Evolutionary conservation across 306 rosid genomes (phyloP).

Genomic region (Mimosa pudica): DNA sequence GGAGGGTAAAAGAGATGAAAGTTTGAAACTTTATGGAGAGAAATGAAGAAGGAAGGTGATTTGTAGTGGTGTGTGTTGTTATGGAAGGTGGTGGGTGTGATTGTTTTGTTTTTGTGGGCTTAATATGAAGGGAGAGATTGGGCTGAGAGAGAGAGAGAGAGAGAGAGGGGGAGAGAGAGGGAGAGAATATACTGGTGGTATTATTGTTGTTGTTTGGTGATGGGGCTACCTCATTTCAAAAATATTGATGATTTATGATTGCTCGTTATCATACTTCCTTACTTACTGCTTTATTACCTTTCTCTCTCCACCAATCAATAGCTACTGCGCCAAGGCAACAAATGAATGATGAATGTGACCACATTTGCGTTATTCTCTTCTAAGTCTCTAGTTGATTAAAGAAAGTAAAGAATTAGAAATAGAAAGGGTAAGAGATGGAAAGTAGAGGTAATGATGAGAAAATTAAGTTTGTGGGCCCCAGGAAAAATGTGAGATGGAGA

Average conservation of each 20-base stretch:
- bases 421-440: too few relatives aligned
- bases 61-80: slow-evolving; percentile 17
- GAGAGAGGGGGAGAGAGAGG: slow-evolving; percentile 14
- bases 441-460: too few relatives aligned
- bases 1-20: not conserved
- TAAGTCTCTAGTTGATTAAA: too few relatives aligned
- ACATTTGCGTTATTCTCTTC: too few relatives aligned
- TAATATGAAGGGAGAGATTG: not conserved
- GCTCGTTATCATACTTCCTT: not conserved
- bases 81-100: slow-evolving; percentile 24
- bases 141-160: slow-evolving; percentile 12
- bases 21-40: not conserved
- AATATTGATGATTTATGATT: not conserved
- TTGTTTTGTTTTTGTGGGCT: slow-evolving; percentile 20
- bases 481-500: too few relatives aligned
- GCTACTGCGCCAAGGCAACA: not conserved
- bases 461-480: too few relatives aligned
- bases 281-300: too few relatives aligned
- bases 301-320: too few relatives aligned
- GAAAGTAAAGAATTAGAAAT: too few relatives aligned
- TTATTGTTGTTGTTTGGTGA: not conserved
- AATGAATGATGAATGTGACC: too few relatives aligned
- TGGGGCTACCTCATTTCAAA: not conserved
- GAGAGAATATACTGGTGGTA: slow-evolving; percentile 40
- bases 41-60: slow-evolving; percentile 3